A percentile compares a stretch with the other conserved stretches of the same genome.
Conservation (phyloP, 257 asterid genomes). For the Nicotiana tomentosiformis region DNA sequence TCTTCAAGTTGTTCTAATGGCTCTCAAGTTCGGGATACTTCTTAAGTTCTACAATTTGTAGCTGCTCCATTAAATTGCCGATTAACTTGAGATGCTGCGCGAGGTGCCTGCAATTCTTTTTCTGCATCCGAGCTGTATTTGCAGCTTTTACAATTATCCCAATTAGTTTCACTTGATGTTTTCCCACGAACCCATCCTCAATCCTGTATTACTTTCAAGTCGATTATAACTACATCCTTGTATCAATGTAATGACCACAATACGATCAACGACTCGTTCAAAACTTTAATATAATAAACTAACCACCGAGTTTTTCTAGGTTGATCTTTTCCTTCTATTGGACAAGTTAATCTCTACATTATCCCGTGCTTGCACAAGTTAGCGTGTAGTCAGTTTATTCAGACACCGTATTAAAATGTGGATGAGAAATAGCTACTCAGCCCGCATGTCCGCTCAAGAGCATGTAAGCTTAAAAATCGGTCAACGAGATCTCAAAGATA, state of each 20-base stretch:
- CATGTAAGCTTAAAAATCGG: not conserved
- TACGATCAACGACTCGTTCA: not conserved
- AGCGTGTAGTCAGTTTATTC: not conserved
- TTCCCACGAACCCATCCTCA: conserved; percentile 48
- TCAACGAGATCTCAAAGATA: not conserved
- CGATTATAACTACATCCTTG: not conserved
- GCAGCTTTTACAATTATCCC: conserved; percentile 60
- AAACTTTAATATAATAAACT: not conserved
- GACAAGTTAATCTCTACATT: not conserved
- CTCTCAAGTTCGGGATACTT: conserved; percentile 65
- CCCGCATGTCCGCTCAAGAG: no score
- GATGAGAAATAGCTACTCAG: no score
- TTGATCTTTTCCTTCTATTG: not conserved
- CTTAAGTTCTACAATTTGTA: conserved; percentile 55
- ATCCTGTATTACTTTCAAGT: not conserved
- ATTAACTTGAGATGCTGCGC: conserved; percentile 69
- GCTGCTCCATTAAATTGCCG: conserved; percentile 69
- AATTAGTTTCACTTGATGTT: conserved; percentile 42
- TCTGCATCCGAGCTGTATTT: conserved; percentile 58
- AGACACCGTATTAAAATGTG: not conserved
- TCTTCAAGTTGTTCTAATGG: conserved; percentile 74
- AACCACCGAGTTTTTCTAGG: not conserved
- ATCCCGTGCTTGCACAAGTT: not conserved
- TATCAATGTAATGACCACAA: not conserved
- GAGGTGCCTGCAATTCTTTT: conserved; percentile 28